Percentiles rank a stretch among this genome's conserved stretches.
phyloP scores from a whole-genome alignment of 257 asterid genomes.

The Paulownia fortunei region DNA sequence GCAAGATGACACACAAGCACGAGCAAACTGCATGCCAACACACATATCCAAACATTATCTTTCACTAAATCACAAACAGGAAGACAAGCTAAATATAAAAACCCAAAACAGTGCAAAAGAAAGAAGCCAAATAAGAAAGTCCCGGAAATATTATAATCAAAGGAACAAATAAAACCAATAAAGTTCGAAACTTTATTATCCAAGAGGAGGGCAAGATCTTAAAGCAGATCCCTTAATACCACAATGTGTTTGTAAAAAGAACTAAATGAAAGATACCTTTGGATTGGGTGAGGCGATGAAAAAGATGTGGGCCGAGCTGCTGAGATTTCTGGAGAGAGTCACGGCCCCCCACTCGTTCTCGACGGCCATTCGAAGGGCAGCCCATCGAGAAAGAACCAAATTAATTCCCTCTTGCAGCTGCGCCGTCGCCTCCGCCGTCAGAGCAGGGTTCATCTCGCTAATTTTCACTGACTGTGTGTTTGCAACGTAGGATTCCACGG shows the following conservation, averaged over 20 bases:
- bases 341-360: conserved; percentile 69
- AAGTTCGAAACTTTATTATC: background rate
- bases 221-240: background rate
- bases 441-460: conserved; percentile 29
- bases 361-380: conserved; percentile 64
- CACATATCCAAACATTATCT: background rate
- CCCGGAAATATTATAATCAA: background rate
- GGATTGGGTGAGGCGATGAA: conserved; percentile 49
- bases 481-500: background rate
- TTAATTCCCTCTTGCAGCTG: conserved; percentile 54
- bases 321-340: conserved; percentile 47
- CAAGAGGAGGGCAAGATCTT: background rate
- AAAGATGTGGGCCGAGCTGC: conserved; percentile 40
- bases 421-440: conserved; percentile 54
- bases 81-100: background rate
- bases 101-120: background rate
- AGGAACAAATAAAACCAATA: too few relatives aligned
- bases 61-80: background rate
- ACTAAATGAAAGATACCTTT: conserved; percentile 41
- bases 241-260: background rate
- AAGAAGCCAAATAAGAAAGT: background rate
- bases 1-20: background rate
- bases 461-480: background rate
- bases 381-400: conserved; percentile 55
- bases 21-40: too few relatives aligned